Percentiles rank a stretch among this genome's conserved stretches.
phyloP scores from a whole-genome alignment of 306 rosid species.

The Clitoria ternatea region DNA sequence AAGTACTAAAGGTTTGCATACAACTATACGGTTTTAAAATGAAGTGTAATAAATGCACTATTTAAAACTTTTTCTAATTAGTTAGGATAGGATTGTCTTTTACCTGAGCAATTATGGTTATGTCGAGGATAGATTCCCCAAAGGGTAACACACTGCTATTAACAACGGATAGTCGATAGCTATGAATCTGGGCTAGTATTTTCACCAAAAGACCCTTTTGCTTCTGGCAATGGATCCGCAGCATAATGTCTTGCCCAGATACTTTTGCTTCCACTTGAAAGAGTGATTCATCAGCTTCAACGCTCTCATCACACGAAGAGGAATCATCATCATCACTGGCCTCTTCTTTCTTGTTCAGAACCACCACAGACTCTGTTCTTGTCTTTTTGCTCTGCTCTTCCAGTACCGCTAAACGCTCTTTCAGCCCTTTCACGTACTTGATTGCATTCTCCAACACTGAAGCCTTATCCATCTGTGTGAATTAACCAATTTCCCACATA shows the following conservation, averaged over 20 bases:
- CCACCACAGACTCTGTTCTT: conserved; percentile 39
- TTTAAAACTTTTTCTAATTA: no score
- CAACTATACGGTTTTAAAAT: no score
- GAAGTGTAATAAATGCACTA: no score
- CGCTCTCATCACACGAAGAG: conserved; percentile 49
- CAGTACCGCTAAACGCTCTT: conserved; percentile 43
- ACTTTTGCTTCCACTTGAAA: conserved; percentile 62
- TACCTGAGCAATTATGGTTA: conserved; percentile 70
- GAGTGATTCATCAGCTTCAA: conserved; percentile 17
- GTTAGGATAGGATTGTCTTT: neutral
- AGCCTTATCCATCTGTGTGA: conserved; percentile 68
- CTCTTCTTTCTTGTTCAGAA: conserved; percentile 40
- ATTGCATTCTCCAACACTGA: conserved; percentile 70
- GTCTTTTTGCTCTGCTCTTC: conserved; percentile 60
- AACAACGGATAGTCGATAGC: conserved; percentile 33
- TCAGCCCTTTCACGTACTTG: conserved; percentile 58
- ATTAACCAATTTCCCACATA: neutral
- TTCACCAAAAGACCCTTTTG: conserved; percentile 45
- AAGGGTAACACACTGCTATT: conserved; percentile 39
- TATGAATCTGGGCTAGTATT: conserved; percentile 51
- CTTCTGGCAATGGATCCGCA: conserved; percentile 54
- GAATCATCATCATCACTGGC: conserved; percentile 42
- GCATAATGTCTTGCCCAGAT: conserved; percentile 55
- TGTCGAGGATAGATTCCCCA: conserved; percentile 37
- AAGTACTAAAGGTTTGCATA: no score